Base-by-base conservation (phyloP, 352 stramenopile species). In the Peronospora farinosa region DNA sequence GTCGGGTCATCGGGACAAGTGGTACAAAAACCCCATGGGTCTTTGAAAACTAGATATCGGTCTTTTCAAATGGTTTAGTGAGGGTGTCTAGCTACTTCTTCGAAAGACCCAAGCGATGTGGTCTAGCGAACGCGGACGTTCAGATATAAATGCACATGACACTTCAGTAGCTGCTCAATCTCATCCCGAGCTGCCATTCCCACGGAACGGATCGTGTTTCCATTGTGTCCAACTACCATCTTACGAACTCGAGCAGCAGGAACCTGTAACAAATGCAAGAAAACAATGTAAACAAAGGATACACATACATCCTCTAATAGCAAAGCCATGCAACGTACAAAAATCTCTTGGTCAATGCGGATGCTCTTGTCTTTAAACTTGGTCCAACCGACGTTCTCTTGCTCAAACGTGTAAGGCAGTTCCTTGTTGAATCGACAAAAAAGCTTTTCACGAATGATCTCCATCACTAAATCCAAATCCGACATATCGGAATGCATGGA, bases 401-500 rank as follows among this genome's bases (percentile, higher is more conserved):
- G 80, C 40, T 88, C 65, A 32, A 92, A 78, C n/a, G 50, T 54
- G 60, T 94, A 94, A 39, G 83, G 83, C 21, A 94, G 68, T 48
- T 94, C 83, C 59, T 91, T 79, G 61, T 94, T 91, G 48, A 88
- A 92, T 44, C 83, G 80, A n/a, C 77, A 59, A 53, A 85, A 94
- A 40, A 94, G 72, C 63, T 94, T 90, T 43, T 90, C 83, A 19
- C 83, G 80, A 47, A 94, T 94, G 63, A 94, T 94, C 53, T 94
- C 83, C 8, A 65, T 85, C 47, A 94, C 83, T 27, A 94, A 60
- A 16, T 90, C 80, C 43, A 94, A 50, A 45, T 92, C 81, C 3
- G 80, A 91, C 53, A 81, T 63, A 33, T 90, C 78, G 43, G 83
- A 92, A 68, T 84, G 84, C 61, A 91, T 85, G 1, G 77, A 88